These are phyloP conservation scores for Populus ilicifolia DNA, from an alignment of 345 rosid genomes.

Conservation along the genomic window DNA sequence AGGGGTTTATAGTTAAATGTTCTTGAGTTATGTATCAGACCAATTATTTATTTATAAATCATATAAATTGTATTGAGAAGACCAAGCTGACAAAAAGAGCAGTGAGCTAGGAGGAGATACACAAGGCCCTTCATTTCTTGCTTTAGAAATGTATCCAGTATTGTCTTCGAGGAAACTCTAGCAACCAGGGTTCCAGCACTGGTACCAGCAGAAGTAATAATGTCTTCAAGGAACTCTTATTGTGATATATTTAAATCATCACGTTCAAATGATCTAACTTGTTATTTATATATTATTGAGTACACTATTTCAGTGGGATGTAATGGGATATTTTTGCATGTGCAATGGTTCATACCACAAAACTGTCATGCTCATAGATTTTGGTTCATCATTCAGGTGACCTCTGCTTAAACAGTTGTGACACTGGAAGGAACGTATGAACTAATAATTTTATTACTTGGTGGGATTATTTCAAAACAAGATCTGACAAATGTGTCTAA, in stretches of 20 bases:
- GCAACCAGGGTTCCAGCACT: neutral
- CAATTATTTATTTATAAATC: neutral
- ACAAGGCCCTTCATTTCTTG: neutral
- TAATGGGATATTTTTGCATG: neutral
- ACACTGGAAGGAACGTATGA: neutral
- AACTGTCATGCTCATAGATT: neutral
- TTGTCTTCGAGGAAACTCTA: neutral
- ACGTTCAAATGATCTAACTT: neutral
- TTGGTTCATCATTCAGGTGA: neutral
- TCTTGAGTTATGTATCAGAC: neutral
- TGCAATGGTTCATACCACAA: neutral
- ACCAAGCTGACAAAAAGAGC: neutral
- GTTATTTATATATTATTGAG: neutral
- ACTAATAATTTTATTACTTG: neutral
- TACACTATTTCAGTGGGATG: neutral
- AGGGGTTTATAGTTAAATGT: neutral
- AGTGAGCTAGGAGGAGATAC: neutral
- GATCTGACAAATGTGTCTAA: constrained; percentile 2
- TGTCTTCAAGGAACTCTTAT: neutral
- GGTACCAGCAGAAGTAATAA: neutral
- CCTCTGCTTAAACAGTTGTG: neutral
- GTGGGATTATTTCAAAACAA: neutral
- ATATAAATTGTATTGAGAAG: neutral
- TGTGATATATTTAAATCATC: neutral
- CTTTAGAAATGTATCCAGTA: neutral